Percentiles rank a stretch among this genome's conserved stretches.
Conservation (phyloP, 192 early-diverging fungal species). For the Phlyctochytrium planicorne region DNA sequence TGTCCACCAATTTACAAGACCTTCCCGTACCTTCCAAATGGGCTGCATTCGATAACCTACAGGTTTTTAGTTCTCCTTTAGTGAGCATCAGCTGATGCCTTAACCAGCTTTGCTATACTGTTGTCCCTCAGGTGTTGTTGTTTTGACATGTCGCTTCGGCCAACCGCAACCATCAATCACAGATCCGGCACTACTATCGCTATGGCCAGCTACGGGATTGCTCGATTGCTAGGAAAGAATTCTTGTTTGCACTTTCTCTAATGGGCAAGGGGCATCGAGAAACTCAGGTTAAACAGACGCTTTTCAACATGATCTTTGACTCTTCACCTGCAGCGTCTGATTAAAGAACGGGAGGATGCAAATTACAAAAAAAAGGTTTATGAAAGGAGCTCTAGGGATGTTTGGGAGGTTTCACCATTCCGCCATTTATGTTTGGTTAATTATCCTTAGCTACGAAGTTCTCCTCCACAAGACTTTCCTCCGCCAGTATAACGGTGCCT, state of each 20-base stretch:
- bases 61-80: too few species aligned
- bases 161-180: too few species aligned
- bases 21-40: neutral
- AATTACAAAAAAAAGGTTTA: conserved; percentile 38
- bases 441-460: neutral
- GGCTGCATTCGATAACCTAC: conserved; percentile 21
- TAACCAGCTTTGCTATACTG: conserved; percentile 32
- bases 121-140: conserved; percentile 11
- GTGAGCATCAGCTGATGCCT: too few species aligned
- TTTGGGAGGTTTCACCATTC: conserved; percentile 40
- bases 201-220: conserved; percentile 51
- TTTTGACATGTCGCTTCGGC: neutral
- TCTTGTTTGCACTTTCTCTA: conserved; percentile 44
- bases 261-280: conserved; percentile 37
- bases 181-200: conserved; percentile 51
- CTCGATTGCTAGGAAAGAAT: conserved; percentile 32
- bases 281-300: conserved; percentile 29
- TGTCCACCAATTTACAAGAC: neutral
- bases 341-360: conserved; percentile 33
- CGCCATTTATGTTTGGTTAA: neutral
- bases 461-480: neutral
- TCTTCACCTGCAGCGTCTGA: conserved; percentile 17
- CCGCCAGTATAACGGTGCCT: too few species aligned
- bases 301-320: neutral
- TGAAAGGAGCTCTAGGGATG: conserved; percentile 29